A percentile compares a stretch with the other conserved stretches of the same genome.
Conservation (phyloP, 2,329 filamentous ascomycete genomes). For the Tolypocladium capitatum region DNA sequence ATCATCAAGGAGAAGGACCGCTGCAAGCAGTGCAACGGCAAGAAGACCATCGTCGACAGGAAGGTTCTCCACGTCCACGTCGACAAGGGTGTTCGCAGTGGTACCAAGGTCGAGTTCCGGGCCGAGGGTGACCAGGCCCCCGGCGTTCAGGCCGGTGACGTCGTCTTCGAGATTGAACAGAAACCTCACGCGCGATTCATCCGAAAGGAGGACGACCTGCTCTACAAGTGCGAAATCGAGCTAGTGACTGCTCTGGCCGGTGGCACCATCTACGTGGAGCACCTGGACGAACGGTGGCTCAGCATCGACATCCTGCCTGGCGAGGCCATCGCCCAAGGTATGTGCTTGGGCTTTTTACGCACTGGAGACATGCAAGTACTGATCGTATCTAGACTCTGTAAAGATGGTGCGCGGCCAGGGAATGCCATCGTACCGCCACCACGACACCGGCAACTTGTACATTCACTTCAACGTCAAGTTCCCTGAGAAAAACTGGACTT, state of each 20-base stretch:
- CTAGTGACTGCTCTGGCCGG: slow-evolving; percentile 89
- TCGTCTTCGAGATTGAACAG: slow-evolving; percentile 97
- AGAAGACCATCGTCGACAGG: slow-evolving; percentile 95
- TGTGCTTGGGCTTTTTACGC: slow-evolving; percentile 18
- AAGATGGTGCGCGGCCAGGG: slow-evolving; percentile 94
- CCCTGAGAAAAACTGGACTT: slow-evolving; percentile 63
- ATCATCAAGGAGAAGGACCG: slow-evolving; percentile 93
- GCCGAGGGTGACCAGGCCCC: slow-evolving; percentile 95
- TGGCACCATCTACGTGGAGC: slow-evolving; percentile 83
- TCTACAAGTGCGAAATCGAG: slow-evolving; percentile 92
- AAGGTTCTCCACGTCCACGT: slow-evolving; percentile 98
- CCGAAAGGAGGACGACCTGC: slow-evolving; percentile 88
- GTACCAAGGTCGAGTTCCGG: slow-evolving; percentile 93
- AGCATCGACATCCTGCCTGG: slow-evolving; percentile 85
- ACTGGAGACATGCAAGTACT: not conserved
- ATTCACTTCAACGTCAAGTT: slow-evolving; percentile 98
- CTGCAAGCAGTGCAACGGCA: slow-evolving; percentile 91
- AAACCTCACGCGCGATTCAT: slow-evolving; percentile 96
- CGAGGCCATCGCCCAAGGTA: slow-evolving; percentile 88
- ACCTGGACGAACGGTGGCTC: slow-evolving; percentile 94
- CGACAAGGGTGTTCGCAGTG: slow-evolving; percentile 83
- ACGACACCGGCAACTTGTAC: slow-evolving; percentile 91
- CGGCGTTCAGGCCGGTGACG: slow-evolving; percentile 84
- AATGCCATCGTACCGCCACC: slow-evolving; percentile 92
- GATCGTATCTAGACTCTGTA: slow-evolving; percentile 52